phyloP scores from a whole-genome alignment of 345 rosid species.

The Populus alba region DNA sequence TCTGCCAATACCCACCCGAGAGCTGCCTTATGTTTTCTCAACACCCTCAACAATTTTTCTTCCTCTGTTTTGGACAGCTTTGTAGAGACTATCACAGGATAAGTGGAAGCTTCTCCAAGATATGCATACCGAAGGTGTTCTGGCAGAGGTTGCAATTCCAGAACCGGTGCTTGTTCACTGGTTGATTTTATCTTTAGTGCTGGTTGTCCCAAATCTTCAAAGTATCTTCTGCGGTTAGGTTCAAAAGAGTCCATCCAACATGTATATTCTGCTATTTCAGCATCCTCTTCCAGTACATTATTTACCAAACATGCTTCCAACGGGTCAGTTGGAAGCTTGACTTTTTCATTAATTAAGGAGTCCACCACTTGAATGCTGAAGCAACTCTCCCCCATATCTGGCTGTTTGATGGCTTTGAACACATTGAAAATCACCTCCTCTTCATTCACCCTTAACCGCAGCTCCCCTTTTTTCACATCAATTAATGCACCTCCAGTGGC shows the following conservation, averaged over 20 bases:
- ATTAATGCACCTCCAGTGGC: background rate
- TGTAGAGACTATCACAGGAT: background rate
- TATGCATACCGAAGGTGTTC: background rate
- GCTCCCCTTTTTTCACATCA: background rate
- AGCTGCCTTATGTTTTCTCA: background rate
- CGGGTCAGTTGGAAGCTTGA: background rate
- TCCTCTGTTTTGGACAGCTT: background rate
- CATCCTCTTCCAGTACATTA: background rate
- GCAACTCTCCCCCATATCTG: no score
- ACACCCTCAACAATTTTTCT: background rate
- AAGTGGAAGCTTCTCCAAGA: background rate
- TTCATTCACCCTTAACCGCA: background rate
- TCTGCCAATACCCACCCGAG: background rate
- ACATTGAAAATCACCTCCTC: background rate
- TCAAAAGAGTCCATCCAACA: background rate
- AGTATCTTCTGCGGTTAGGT: background rate
- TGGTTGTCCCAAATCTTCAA: no score
- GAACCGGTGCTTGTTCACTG: background rate
- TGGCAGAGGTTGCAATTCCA: background rate
- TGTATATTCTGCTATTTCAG: no score
- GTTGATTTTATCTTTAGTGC: background rate
- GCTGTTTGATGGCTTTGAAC: background rate
- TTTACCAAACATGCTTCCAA: background rate
- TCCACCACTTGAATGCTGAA: background rate
- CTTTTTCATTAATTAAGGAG: background rate